These are phyloP conservation scores for Pachysandra terminalis DNA, from an alignment of 164 flowering plant genomes.

Conservation along the genomic window DNA sequence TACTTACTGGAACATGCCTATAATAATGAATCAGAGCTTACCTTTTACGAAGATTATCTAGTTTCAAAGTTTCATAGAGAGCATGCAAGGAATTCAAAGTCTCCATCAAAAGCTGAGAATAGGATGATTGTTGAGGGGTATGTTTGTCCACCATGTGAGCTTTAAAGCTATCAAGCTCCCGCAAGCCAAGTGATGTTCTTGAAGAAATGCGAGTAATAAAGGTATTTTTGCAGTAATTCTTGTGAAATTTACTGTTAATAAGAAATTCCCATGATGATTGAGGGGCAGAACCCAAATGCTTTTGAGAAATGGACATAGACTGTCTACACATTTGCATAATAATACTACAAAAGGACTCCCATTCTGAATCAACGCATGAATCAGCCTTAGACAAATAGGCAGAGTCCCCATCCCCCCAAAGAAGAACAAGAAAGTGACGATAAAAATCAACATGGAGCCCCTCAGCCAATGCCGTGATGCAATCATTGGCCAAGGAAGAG, in stretches of 20 bases:
- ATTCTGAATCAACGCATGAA: constrained; percentile 61
- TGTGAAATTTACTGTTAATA: constrained; percentile 63
- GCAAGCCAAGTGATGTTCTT: constrained; percentile 15
- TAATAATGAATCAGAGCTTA: constrained; percentile 17
- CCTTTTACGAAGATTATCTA: constrained; percentile 80
- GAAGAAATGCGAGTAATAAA: constrained; percentile 26
- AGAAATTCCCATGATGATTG: constrained; percentile 85
- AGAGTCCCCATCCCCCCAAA: constrained; percentile 67
- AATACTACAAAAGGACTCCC: constrained; percentile 64
- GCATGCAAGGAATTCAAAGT: constrained; percentile 79
- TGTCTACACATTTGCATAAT: constrained; percentile 49
- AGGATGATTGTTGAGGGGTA: constrained; percentile 32
- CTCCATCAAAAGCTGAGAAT: constrained; percentile 46
- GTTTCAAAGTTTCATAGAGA: constrained; percentile 86
- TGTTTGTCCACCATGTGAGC: constrained; percentile 18
- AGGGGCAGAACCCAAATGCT: constrained; percentile 18
- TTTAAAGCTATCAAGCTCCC: constrained; percentile 20
- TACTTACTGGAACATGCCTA: background rate
- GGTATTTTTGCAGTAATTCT: constrained; percentile 37
- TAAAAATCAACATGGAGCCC: constrained; percentile 66
- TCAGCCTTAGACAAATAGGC: constrained; percentile 39
- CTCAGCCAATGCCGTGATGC: constrained; percentile 82
- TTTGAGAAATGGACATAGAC: constrained; percentile 13
- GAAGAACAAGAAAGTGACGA: constrained; percentile 59
- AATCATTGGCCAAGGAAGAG: constrained; percentile 77